phyloP scores from a whole-genome alignment of 306 rosid species.

The Luffa aegyptiaca region DNA sequence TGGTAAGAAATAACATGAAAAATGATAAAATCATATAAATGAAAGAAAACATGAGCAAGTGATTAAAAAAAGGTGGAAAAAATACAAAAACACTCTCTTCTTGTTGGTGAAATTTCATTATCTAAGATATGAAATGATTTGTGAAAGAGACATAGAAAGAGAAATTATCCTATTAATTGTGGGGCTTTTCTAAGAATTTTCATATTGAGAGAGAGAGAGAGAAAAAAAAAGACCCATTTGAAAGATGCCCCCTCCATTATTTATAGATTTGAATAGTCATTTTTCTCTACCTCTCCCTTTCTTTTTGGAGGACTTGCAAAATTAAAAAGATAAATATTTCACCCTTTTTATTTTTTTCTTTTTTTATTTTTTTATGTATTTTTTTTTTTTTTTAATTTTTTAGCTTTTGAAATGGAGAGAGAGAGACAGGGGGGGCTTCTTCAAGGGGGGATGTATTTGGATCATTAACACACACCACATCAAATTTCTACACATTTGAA shows the following conservation, averaged over 20 bases:
- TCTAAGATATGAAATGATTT: background rate
- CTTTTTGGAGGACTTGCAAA: background rate
- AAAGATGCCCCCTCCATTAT: background rate
- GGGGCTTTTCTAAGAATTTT: background rate
- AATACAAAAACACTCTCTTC: background rate
- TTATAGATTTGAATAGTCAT: background rate
- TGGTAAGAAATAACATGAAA: background rate
- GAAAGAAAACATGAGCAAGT: background rate
- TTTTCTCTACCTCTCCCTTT: background rate
- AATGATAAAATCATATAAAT: background rate
- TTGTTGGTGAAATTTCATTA: background rate
- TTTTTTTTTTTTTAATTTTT: no score
- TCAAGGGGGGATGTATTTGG: slow-evolving; percentile 10
- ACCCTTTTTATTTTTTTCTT: no score
- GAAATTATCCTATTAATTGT: background rate
- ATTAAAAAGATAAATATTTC: background rate
- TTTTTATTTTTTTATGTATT: no score
- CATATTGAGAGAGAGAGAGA: no score
- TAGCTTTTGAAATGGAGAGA: background rate
- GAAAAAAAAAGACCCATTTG: background rate
- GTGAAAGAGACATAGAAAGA: background rate
- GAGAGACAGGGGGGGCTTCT: background rate
- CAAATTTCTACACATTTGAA: background rate
- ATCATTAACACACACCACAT: background rate
- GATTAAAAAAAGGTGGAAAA: background rate